Evolutionary conservation across 2,329 filamentous ascomycete species (phyloP).

Genomic region (Aspergillus sp.): DNA sequence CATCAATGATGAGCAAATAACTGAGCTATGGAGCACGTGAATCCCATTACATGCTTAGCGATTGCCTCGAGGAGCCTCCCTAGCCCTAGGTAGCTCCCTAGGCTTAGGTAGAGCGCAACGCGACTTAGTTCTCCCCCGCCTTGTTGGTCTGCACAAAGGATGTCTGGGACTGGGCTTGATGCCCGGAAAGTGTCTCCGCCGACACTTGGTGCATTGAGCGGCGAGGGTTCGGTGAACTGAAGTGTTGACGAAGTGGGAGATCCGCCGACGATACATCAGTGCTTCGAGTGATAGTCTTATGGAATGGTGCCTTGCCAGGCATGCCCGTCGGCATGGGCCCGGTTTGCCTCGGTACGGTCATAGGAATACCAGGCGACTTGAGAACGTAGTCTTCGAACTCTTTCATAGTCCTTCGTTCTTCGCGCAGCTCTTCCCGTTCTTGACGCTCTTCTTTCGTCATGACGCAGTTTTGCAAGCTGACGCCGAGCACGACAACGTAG

Average conservation of each 20-base stretch:
- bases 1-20: no score
- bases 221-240: conserved; percentile 26
- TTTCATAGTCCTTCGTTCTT: conserved; percentile 41
- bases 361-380: conserved; percentile 40
- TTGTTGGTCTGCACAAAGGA: conserved; percentile 50
- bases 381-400: conserved; percentile 45
- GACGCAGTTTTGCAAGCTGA: conserved; percentile 52
- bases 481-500: conserved; percentile 51
- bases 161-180: conserved; percentile 30
- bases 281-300: conserved; percentile 44
- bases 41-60: no score
- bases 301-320: conserved; percentile 46
- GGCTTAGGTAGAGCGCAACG: no score
- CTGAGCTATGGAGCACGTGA: no score
- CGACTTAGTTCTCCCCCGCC: conserved; percentile 29
- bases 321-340: conserved; percentile 17
- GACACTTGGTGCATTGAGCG: conserved; percentile 25
- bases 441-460: conserved; percentile 42
- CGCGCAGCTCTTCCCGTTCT: conserved; percentile 34
- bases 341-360: conserved; percentile 28
- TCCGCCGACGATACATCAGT: conserved; percentile 37
- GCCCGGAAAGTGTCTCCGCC: conserved; percentile 18
- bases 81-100: no score
- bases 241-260: conserved; percentile 43
- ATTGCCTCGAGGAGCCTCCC: no score